A percentile compares a stretch with the other conserved stretches of the same genome.
Conservation (phyloP, 2,329 filamentous ascomycete species). For the Aspergillus clavatus region DNA sequence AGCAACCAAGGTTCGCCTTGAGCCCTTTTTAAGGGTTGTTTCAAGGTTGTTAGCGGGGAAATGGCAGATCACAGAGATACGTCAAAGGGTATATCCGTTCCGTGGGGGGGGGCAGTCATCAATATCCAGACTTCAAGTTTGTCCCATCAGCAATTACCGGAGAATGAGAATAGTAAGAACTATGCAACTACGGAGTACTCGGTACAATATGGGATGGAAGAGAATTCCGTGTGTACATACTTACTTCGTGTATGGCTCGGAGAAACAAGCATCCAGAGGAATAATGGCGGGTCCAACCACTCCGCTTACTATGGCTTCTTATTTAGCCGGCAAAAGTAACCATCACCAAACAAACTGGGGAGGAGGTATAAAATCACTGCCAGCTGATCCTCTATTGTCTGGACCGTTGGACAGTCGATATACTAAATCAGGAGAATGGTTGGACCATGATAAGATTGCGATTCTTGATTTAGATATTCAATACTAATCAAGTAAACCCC, state of each 20-base stretch:
- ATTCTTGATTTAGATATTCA: not conserved
- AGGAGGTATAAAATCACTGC: not conserved
- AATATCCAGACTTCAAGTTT: too few species aligned
- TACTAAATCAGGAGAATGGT: not conserved
- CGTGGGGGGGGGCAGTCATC: conserved; percentile 19
- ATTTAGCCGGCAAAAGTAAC: not conserved
- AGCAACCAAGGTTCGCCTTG: conserved; percentile 27
- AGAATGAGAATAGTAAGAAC: too few species aligned
- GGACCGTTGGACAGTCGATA: not conserved
- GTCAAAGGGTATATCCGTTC: conserved; percentile 32
- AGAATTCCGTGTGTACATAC: too few species aligned
- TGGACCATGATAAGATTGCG: not conserved
- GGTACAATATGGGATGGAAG: too few species aligned
- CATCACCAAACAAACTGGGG: not conserved
- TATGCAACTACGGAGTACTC: too few species aligned
- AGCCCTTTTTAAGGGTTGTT: conserved; percentile 6
- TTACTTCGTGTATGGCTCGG: too few species aligned
- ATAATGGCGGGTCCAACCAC: conserved; percentile 6
- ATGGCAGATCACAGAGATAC: conserved; percentile 26
- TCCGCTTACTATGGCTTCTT: conserved; percentile 8
- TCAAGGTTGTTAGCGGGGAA: conserved; percentile 30
- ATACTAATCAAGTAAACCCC: not conserved
- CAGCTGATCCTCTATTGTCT: not conserved
- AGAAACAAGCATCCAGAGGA: too few species aligned
- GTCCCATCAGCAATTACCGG: too few species aligned